phyloP scores from a whole-genome alignment of 2,329 filamentous ascomycete genomes.

The Fusarium zealandicum region DNA sequence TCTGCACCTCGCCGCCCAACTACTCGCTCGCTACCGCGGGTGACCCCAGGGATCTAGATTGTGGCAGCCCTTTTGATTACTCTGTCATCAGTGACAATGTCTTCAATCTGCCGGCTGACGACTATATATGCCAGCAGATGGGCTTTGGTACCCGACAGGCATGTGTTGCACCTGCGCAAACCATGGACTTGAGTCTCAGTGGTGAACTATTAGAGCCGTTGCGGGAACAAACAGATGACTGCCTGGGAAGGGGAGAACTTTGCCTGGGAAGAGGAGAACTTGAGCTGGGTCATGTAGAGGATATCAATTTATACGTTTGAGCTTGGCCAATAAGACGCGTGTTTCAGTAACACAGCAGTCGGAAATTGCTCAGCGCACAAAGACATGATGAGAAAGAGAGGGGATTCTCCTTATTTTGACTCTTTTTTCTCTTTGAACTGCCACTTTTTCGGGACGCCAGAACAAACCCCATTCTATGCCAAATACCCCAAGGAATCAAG shows the following conservation, averaged over 20 bases:
- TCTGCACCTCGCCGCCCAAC: no score
- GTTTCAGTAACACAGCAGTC: neutral
- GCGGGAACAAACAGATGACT: neutral
- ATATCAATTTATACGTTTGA: no score
- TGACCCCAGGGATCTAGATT: no score
- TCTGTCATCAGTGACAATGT: no score
- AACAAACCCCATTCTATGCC: constrained; percentile 32
- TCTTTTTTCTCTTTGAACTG: constrained; percentile 16
- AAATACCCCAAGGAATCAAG: constrained; percentile 31
- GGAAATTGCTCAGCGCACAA: neutral
- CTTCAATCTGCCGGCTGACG: no score
- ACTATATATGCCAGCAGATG: no score
- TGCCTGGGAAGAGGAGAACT: no score
- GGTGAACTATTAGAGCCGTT: neutral
- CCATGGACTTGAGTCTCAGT: neutral
- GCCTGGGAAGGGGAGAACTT: neutral
- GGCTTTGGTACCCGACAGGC: neutral
- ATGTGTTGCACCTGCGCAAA: neutral
- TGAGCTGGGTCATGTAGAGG: no score
- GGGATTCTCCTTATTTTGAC: neutral
- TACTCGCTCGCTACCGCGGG: no score
- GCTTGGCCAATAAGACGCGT: neutral
- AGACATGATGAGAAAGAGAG: neutral
- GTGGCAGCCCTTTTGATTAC: no score
- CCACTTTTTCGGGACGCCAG: constrained; percentile 32